Evolutionary conservation across 176 grass and related monocot species (phyloP).

Genomic region (Aegilops tauschii): DNA sequence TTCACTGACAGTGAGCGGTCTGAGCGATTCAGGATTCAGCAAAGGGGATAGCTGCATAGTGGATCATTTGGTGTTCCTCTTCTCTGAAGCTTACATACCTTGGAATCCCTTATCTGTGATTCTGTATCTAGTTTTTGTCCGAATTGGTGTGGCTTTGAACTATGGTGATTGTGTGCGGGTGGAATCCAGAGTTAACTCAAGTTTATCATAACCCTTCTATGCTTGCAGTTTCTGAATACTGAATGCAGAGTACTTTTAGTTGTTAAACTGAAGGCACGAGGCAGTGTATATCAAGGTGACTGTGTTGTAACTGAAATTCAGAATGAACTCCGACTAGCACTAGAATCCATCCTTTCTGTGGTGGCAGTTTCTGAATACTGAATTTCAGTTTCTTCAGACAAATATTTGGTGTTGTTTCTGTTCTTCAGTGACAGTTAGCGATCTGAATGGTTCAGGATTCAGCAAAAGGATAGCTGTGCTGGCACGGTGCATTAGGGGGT

Average conservation of each 20-base stretch:
- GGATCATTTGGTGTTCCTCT: neutral
- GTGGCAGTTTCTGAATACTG: neutral
- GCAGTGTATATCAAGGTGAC: too few relatives aligned
- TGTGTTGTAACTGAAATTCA: neutral
- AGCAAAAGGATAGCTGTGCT: neutral
- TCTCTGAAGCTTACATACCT: neutral
- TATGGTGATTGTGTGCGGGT: neutral
- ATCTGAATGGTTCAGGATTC: neutral
- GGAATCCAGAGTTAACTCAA: neutral
- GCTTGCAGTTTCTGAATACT: too few relatives aligned
- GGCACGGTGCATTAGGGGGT: too few relatives aligned
- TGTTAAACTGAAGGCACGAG: too few relatives aligned
- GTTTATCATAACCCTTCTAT: too few relatives aligned
- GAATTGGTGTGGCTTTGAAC: neutral
- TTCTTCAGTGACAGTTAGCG: neutral
- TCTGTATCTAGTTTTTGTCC: neutral
- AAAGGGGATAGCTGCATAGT: neutral
- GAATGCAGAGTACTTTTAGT: too few relatives aligned
- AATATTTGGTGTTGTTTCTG: neutral
- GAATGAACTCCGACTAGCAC: neutral
- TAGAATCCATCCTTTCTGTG: neutral
- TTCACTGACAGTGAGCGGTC: slow-evolving; percentile 9
- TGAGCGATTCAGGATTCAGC: neutral
- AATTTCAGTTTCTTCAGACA: neutral
- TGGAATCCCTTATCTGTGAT: too few relatives aligned